A percentile compares a stretch with the other conserved stretches of the same genome.
Evolutionary conservation across 1,139 yeast genomes (phyloP).

Genomic region (Yarrowia galli): DNA sequence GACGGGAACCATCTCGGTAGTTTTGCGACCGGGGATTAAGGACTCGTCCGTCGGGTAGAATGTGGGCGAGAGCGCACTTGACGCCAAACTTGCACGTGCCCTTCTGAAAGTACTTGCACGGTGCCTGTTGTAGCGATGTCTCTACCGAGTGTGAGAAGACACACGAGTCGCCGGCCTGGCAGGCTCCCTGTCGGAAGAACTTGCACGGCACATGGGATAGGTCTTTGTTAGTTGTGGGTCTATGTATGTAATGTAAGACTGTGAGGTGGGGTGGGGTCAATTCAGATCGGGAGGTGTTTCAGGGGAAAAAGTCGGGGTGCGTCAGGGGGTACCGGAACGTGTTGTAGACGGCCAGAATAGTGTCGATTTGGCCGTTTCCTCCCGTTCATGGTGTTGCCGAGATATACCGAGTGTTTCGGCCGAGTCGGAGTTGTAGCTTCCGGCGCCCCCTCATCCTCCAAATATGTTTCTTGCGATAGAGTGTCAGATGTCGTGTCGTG

Average conservation of each 20-base stretch:
- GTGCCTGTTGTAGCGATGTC: slow-evolving; percentile 67
- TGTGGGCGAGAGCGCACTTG: slow-evolving; percentile 92
- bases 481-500: too few relatives aligned
- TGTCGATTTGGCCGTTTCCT: not conserved
- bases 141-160: slow-evolving; percentile 88
- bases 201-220: slow-evolving; percentile 95
- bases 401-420: not conserved
- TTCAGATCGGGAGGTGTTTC: not conserved
- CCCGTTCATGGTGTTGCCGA: not conserved
- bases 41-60: slow-evolving; percentile 85
- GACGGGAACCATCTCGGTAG: slow-evolving; percentile 42
- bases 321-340: not conserved
- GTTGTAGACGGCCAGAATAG: not conserved
- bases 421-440: not conserved
- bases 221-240: slow-evolving; percentile 48
- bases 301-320: not conserved
- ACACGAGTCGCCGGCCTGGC: slow-evolving; percentile 92
- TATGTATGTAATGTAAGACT: too few relatives aligned
- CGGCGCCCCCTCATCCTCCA: not conserved
- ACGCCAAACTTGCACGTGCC: slow-evolving; percentile 95
- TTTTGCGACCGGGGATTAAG: slow-evolving; percentile 62
- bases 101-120: slow-evolving; percentile 91
- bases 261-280: too few relatives aligned
- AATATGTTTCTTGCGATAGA: too few relatives aligned
- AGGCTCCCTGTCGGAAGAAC: slow-evolving; percentile 86